Evolutionary conservation across 495 filamentous ascomycete species (phyloP), one percentile per base, ranked within the genome.

Genomic region (Parathielavia appendiculata): DNA sequence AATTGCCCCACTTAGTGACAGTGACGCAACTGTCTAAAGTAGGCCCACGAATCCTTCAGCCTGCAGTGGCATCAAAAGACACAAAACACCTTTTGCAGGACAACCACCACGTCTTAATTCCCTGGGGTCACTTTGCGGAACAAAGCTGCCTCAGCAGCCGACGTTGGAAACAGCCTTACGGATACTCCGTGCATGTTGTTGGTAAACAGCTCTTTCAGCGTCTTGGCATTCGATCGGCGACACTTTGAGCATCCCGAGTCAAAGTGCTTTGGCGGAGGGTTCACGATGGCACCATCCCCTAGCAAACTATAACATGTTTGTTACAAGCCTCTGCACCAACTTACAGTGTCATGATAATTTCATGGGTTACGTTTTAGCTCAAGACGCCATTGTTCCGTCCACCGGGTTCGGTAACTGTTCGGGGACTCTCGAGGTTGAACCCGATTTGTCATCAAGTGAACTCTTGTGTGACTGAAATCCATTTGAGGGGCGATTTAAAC

Each of bases 21-120:
- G 52, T 60, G 58, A 60, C 58, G 58, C 58, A 60, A 19, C 34
- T 17, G 39, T 12, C 34, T 14, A 2, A n/a, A n/a, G n/a, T n/a
- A n/a, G 11, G 14, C 34, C 48, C 5, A 32, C 48, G 48, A 17
- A 20, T 51, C 32, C 48, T 36, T 13, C 16, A 36, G n/a, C n/a
- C 12, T 20, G 32, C 14, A 7, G 36, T 30, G n/a, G n/a, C n/a
- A n/a, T 30, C 6, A 30, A 9, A 38, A 14, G 35, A 38, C 1
- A 26, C 46, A 13, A 16, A 11, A 30, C 26, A 34, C 12, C 44
- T 5, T 22, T 20, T 16, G 22, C 44, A 26, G 12, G 22, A 20
- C 49, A 39, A 52, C 35, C 34, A 51, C 10, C 7, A 12, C 17
- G 2, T 16, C 17, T 17, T 14, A 32, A n/a, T n/a, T n/a, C n/a